Evolutionary conservation across 2,329 filamentous ascomycete genomes (phyloP).

Genomic region (Lasiodiplodia sp.): DNA sequence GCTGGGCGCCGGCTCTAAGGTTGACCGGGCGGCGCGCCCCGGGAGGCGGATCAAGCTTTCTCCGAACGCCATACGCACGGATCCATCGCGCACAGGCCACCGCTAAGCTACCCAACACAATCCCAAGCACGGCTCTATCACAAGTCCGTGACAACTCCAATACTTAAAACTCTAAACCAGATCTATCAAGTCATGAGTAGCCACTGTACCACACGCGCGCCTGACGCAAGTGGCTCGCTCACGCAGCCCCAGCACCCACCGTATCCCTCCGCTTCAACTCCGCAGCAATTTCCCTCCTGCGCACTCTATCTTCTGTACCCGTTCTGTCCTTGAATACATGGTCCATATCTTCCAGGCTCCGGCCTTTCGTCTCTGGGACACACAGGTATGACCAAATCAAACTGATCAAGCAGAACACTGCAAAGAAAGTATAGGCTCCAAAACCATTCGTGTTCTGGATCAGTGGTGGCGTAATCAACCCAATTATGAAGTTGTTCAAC

Average conservation of each 20-base stretch:
- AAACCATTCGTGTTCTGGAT: conserved; percentile 62
- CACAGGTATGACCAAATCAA: conserved; percentile 47
- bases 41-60: background rate
- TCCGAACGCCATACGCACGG: background rate
- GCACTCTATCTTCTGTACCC: conserved; percentile 42
- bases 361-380: conserved; percentile 47
- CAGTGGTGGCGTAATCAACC: conserved; percentile 70
- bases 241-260: background rate
- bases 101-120: background rate
- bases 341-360: conserved; percentile 48
- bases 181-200: too few relatives aligned
- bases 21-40: background rate
- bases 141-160: background rate
- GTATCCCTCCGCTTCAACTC: conserved; percentile 35
- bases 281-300: conserved; percentile 34
- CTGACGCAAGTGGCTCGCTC: too few relatives aligned
- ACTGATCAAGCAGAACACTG: conserved; percentile 44
- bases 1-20: background rate
- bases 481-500: conserved; percentile 70
- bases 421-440: conserved; percentile 51
- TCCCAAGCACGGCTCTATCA: background rate
- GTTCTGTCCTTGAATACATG: conserved; percentile 44
- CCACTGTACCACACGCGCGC: too few relatives aligned
- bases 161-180: too few relatives aligned
- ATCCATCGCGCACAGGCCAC: too few relatives aligned